Conservation (phyloP, 768 basidiomycete genomes). For the Suillus fuscotomentosus region DNA sequence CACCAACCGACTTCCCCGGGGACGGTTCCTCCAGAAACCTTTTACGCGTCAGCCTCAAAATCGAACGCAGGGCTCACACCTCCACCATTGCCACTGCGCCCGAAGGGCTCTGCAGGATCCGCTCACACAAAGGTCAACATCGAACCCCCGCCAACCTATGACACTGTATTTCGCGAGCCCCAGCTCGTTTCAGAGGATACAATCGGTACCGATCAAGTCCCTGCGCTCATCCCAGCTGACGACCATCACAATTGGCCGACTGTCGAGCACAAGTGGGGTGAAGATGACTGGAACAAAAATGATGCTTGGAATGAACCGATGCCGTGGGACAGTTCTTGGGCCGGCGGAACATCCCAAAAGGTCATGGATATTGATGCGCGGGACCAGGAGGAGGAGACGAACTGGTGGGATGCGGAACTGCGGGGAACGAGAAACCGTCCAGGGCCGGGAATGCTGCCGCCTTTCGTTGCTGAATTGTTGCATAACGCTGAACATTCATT, state of each 20-base stretch:
- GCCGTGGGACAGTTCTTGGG: slow-evolving; percentile 30
- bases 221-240: slow-evolving; percentile 37
- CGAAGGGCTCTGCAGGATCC: slow-evolving; percentile 31
- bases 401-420: slow-evolving; percentile 65
- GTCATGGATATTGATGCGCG: slow-evolving; percentile 59
- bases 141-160: slow-evolving; percentile 29
- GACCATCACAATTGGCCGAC: slow-evolving; percentile 27
- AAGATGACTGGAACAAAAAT: slow-evolving; percentile 2
- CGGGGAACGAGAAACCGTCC: slow-evolving; percentile 52
- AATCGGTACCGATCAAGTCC: slow-evolving; percentile 33
- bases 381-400: slow-evolving; percentile 54
- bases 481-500: slow-evolving; percentile 75
- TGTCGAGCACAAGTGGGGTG: slow-evolving; percentile 16
- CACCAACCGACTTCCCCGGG: slow-evolving; percentile 36
- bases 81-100: slow-evolving; percentile 35
- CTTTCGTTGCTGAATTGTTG: slow-evolving; percentile 61
- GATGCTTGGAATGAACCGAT: slow-evolving; percentile 10
- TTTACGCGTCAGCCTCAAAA: slow-evolving; percentile 24
- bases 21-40: slow-evolving; percentile 26
- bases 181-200: slow-evolving; percentile 50
- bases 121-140: slow-evolving; percentile 33
- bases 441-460: slow-evolving; percentile 68
- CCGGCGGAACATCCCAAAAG: slow-evolving; percentile 18
- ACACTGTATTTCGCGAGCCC: slow-evolving; percentile 48
- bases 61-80: slow-evolving; percentile 15